Conservation (phyloP, 2,329 filamentous ascomycete genomes). For the Pseudocercospora ulei region DNA sequence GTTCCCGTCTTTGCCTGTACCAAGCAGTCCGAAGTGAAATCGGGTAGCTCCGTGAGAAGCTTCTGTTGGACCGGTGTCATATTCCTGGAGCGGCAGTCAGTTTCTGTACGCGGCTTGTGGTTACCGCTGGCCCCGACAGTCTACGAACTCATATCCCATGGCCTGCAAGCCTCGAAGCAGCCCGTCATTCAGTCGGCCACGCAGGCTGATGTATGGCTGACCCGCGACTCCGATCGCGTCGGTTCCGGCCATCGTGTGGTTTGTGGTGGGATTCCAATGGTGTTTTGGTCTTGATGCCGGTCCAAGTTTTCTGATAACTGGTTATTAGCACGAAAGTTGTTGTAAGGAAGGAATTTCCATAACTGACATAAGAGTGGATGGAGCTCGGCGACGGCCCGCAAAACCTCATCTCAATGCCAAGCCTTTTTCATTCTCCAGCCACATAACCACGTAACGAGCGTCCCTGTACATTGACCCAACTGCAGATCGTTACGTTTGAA, state of each 20-base stretch:
- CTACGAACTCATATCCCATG: constrained; percentile 24
- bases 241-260: constrained; percentile 14
- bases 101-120: background rate
- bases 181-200: constrained; percentile 23
- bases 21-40: constrained; percentile 44
- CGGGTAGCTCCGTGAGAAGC: constrained; percentile 45
- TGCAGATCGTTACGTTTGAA: too few relatives aligned
- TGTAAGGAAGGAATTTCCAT: too few relatives aligned
- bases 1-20: constrained; percentile 74
- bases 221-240: constrained; percentile 13
- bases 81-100: constrained; percentile 37
- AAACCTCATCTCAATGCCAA: too few relatives aligned
- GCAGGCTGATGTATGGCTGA: constrained; percentile 22
- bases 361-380: too few relatives aligned
- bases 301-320: too few relatives aligned
- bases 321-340: too few relatives aligned
- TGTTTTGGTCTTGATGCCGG: too few relatives aligned
- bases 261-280: too few relatives aligned
- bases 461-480: too few relatives aligned
- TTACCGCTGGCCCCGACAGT: constrained; percentile 14
- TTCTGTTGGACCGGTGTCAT: constrained; percentile 50
- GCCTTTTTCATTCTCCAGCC: too few relatives aligned
- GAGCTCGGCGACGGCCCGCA: too few relatives aligned
- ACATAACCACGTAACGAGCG: too few relatives aligned
- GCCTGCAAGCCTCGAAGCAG: constrained; percentile 19